These are phyloP conservation scores for Postia placenta DNA, from an alignment of 768 basidiomycete species.

Conservation along the genomic window DNA sequence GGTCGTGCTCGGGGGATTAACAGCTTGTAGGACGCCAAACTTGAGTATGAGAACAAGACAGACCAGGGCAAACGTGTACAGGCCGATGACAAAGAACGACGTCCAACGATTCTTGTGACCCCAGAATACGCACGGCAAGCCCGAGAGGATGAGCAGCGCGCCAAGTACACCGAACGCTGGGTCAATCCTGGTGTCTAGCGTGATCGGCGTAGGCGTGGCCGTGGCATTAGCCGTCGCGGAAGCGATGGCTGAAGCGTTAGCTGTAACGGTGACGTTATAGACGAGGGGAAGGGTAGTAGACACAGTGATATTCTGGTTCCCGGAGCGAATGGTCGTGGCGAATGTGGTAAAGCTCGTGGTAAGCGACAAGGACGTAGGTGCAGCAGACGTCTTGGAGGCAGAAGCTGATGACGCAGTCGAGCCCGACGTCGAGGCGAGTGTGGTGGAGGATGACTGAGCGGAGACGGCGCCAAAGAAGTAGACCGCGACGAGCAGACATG, in stretches of 20 bases:
- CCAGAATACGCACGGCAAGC: conserved; percentile 83
- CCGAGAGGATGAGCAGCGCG: conserved; percentile 81
- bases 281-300: conserved; percentile 55
- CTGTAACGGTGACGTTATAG: conserved; percentile 52
- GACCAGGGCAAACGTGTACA: conserved; percentile 82
- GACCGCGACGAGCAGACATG: conserved; percentile 18
- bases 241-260: conserved; percentile 33
- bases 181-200: conserved; percentile 63
- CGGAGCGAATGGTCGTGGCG: conserved; percentile 41
- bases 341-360: conserved; percentile 48
- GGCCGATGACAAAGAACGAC: conserved; percentile 89
- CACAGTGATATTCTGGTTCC: conserved; percentile 41
- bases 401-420: conserved; percentile 5
- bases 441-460: conserved; percentile 26
- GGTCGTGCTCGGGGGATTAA: conserved; percentile 74
- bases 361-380: conserved; percentile 44
- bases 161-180: conserved; percentile 90
- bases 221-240: conserved; percentile 20
- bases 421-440: conserved; percentile 21
- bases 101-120: conserved; percentile 98
- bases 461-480: conserved; percentile 27
- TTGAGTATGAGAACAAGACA: conserved; percentile 84
- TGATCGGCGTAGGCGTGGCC: conserved; percentile 31
- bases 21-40: conserved; percentile 79
- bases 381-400: conserved; percentile 16